Conservation (phyloP, 208 protist species). For the Naegleria gruberi region DNA sequence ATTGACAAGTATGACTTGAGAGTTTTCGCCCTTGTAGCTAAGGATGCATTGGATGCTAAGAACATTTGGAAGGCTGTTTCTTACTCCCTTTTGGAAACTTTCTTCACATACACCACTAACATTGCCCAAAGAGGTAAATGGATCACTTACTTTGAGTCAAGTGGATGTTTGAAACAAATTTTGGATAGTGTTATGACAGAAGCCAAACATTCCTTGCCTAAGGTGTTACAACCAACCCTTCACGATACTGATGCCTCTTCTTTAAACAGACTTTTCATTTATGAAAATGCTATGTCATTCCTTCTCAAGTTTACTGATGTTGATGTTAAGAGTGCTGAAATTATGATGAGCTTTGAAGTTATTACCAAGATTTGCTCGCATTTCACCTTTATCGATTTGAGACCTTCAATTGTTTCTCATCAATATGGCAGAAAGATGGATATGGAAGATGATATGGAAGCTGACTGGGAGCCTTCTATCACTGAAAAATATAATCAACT, state of each 20-base stretch:
- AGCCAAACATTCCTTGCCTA: not conserved
- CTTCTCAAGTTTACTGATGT: not conserved
- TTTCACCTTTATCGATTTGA: not conserved
- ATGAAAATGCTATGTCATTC: not conserved
- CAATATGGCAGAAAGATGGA: not conserved
- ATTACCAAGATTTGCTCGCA: not conserved
- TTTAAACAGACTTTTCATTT: not conserved
- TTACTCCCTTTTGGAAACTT: not conserved
- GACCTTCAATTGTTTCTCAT: not conserved
- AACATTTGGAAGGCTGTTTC: constrained; percentile 5
- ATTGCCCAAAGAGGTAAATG: not conserved
- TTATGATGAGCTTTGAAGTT: not conserved
- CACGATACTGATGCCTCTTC: not conserved
- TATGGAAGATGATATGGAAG: not conserved
- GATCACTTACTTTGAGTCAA: not conserved
- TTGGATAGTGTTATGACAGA: not conserved
- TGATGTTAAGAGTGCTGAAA: not conserved
- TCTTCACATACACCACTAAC: not conserved
- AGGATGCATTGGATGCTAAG: not conserved
- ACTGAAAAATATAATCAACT: not conserved
- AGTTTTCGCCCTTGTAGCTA: not conserved
- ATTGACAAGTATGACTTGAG: not conserved
- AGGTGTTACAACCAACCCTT: not conserved
- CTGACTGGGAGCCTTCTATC: not conserved
- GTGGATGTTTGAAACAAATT: not conserved